phyloP scores from a whole-genome alignment of 176 grass and related monocot genomes.

The Carex parvula region DNA sequence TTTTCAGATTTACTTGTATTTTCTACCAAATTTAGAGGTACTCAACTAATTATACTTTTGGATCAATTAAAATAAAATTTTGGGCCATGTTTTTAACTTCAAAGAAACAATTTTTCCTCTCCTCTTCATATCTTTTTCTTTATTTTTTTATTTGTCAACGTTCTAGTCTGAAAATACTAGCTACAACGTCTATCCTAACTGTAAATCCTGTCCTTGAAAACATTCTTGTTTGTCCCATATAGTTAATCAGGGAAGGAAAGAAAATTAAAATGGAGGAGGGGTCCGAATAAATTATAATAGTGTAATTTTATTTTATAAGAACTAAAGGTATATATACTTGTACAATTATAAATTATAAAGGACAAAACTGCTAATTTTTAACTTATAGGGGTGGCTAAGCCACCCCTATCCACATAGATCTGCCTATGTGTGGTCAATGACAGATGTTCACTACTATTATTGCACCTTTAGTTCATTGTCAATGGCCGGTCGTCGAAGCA shows the following conservation, averaged over 20 bases:
- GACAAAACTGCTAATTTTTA: too few relatives aligned
- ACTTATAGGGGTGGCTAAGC: too few relatives aligned
- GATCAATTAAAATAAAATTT: neutral
- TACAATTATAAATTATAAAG: too few relatives aligned
- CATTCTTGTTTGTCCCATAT: neutral
- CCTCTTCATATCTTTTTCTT: neutral
- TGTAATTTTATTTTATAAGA: too few relatives aligned
- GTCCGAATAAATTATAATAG: too few relatives aligned
- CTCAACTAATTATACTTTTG: neutral
- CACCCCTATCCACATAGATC: too few relatives aligned
- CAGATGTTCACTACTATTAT: neutral
- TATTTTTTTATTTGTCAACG: neutral
- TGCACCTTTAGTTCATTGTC: slow-evolving; percentile 5
- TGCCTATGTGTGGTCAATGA: neutral
- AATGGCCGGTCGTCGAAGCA: neutral
- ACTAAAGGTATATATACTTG: too few relatives aligned
- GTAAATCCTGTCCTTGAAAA: neutral
- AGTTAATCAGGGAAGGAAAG: too few relatives aligned
- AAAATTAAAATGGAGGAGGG: too few relatives aligned
- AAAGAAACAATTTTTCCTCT: neutral
- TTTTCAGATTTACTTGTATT: neutral
- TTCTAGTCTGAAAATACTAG: neutral
- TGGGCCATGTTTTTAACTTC: neutral
- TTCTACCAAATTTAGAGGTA: neutral
- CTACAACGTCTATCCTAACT: neutral